Evolutionary conservation across 768 basidiomycete species (phyloP), one percentile per base, ranked within the genome.

Genomic region (Auriscalpium vulgare): DNA sequence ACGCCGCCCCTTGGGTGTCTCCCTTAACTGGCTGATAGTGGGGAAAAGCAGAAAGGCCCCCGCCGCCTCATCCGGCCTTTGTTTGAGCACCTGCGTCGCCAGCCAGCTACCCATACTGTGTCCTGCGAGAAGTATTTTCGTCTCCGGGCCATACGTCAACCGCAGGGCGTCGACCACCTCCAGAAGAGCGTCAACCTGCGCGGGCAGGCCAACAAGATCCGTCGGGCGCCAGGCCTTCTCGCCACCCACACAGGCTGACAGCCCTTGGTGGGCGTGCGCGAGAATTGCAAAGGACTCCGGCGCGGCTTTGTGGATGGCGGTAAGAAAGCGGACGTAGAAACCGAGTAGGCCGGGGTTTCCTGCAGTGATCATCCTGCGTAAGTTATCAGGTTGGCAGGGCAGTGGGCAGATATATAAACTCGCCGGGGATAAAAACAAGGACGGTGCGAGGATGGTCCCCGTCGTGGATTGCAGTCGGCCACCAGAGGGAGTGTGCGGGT

Each of bases 31-130:
- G 2, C 78, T 77, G 37, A 90, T 72, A 0, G 88, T 82, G 0
- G 89, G 90, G 68, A 86, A 88, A 8, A 94, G 73, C 53, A 90
- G 65, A 59, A 87, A 84, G 2, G 74, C 69, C 4, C 74, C 73
- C 14, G 63, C 59, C 78, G 71, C 14, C 68, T 66, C 68, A 81
- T 81, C 56, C 82, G 63, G 11, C 80, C 71, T 85, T 83, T 60
- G 68, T 68, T 83, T 82, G 53, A 85, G 61, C 8, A 82, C 70
- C 83, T 86, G 61, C 16, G 49, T 29, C 4, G 76, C 66, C 51
- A 91, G 72, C 87, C 88, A 92, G 1, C 80, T 70, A 1, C 89
- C 89, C 13, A 91, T 79, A 53, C 85, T 88, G 59, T 91, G 88
- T 9, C 83, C 85, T 19, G 77, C 65, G 0, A 87, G 21, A 16